These are phyloP conservation scores for Pleurotus tuber-regium DNA, from an alignment of 768 basidiomycete species.

Conservation along the genomic window DNA sequence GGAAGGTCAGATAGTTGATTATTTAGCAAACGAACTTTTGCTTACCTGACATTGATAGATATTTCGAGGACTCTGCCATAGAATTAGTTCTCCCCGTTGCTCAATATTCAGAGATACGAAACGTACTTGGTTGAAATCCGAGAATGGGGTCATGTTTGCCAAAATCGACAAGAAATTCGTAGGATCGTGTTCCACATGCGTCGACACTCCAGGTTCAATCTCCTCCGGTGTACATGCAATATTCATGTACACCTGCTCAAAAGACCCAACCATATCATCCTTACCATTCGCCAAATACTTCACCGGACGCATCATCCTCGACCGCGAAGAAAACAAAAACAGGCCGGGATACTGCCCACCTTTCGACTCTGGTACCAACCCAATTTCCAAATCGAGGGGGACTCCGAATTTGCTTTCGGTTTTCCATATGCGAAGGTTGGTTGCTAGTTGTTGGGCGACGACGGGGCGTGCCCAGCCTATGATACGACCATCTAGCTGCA, in stretches of 20 bases:
- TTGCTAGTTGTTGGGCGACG: constrained; percentile 78
- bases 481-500: constrained; percentile 94
- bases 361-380: constrained; percentile 81
- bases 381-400: constrained; percentile 93
- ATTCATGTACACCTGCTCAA: constrained; percentile 99
- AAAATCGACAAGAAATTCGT: constrained; percentile 96
- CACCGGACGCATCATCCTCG: constrained; percentile 98
- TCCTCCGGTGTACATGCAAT: constrained; percentile 90
- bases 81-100: too few relatives aligned
- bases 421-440: constrained; percentile 88
- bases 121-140: constrained; percentile 95
- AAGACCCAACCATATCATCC: constrained; percentile 90
- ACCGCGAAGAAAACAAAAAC: constrained; percentile 82
- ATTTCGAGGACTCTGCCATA: constrained; percentile 84
- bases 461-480: constrained; percentile 88
- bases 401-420: constrained; percentile 81
- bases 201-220: constrained; percentile 71
- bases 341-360: constrained; percentile 97
- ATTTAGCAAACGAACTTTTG: not conserved
- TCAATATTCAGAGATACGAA: too few relatives aligned
- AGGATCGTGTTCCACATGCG: constrained; percentile 91
- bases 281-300: constrained; percentile 84
- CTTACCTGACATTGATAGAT: constrained; percentile 90
- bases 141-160: constrained; percentile 97
- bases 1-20: not conserved